Evolutionary conservation across 805 yeast genomes (phyloP).

Genomic region (Nadsonia fulvescens): DNA sequence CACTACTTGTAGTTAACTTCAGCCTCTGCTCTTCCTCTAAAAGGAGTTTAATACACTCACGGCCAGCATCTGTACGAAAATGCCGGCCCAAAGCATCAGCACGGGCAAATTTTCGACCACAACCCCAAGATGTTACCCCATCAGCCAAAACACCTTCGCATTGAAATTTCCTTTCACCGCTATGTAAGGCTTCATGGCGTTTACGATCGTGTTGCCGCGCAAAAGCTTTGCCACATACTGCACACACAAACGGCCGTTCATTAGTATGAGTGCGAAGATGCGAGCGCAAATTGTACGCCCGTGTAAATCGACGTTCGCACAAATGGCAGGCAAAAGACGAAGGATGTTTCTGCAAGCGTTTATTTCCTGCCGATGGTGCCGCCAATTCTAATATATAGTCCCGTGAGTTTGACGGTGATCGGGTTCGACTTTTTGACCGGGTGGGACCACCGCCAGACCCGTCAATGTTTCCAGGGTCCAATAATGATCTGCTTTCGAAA

Average conservation of each 20-base stretch:
- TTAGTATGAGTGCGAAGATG: constrained; percentile 76
- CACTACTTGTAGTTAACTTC: background rate
- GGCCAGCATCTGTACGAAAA: constrained; percentile 59
- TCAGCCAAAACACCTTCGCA: constrained; percentile 46
- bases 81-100: constrained; percentile 66
- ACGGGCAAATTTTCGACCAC: constrained; percentile 55
- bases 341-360: constrained; percentile 52
- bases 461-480: too few species aligned
- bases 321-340: constrained; percentile 57
- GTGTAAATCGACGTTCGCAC: constrained; percentile 74
- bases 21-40: constrained; percentile 31
- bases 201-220: constrained; percentile 64
- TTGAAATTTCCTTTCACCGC: constrained; percentile 50
- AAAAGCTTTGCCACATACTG: constrained; percentile 46
- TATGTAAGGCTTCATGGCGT: constrained; percentile 59
- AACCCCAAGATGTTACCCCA: constrained; percentile 51
- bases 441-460: too few species aligned
- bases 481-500: too few species aligned
- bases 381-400: constrained; percentile 54
- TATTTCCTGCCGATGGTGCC: constrained; percentile 32
- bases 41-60: constrained; percentile 46
- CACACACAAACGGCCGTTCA: constrained; percentile 53
- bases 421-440: background rate
- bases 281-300: constrained; percentile 84
- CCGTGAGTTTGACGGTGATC: constrained; percentile 14